Conservation (phyloP, 2,329 filamentous ascomycete genomes). For the Dactylellina haptotyla region DNA sequence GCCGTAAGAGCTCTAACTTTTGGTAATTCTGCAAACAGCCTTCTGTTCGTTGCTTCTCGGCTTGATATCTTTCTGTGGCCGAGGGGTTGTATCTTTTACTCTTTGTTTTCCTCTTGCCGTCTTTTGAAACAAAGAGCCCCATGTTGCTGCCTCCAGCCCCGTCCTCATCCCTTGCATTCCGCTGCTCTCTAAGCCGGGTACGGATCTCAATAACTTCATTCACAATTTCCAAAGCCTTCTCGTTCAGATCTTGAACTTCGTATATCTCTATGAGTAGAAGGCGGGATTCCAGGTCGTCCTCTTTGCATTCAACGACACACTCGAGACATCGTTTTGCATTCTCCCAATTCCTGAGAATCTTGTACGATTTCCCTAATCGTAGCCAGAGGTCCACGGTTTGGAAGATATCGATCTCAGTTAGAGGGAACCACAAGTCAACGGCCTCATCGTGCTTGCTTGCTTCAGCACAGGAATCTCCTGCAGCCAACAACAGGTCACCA, state of each 20-base stretch:
- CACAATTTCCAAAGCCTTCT: conserved; percentile 79
- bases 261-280: conserved; percentile 70
- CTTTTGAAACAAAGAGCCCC: conserved; percentile 25
- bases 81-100: conserved; percentile 40
- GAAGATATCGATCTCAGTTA: conserved; percentile 65
- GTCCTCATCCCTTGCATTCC: conserved; percentile 54
- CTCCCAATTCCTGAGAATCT: conserved; percentile 67
- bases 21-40: conserved; percentile 64
- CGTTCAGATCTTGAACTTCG: conserved; percentile 76
- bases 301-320: conserved; percentile 47
- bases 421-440: conserved; percentile 69
- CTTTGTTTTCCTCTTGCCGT: conserved; percentile 37
- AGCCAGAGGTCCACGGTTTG: conserved; percentile 68
- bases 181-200: conserved; percentile 61
- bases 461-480: conserved; percentile 69
- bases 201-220: conserved; percentile 77
- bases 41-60: conserved; percentile 61
- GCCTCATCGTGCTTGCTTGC: conserved; percentile 67
- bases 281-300: conserved; percentile 40
- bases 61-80: conserved; percentile 58
- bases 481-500: conserved; percentile 81
- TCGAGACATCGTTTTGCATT: conserved; percentile 44
- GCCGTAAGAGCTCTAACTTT: conserved; percentile 65
- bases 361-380: conserved; percentile 74
- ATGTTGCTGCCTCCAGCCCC: background rate